Percentiles rank a stretch among this genome's conserved stretches.
Evolutionary conservation across 139 green algal species (phyloP).

Genomic region (Micractinium conductrix): DNA sequence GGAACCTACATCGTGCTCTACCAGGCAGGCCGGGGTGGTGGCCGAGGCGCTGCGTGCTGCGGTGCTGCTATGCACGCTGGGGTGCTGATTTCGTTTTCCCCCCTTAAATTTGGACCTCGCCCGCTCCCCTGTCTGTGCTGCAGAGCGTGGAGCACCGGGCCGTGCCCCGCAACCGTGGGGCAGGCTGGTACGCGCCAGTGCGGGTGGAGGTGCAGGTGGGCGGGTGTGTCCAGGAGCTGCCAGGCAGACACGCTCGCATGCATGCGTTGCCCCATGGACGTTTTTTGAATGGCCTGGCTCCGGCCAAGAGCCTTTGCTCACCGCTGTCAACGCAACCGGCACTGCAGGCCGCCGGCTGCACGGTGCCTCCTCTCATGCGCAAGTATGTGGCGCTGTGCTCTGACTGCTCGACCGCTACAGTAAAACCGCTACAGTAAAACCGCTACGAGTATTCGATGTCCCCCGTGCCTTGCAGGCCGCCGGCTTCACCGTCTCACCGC

Average conservation of each 20-base stretch:
- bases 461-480: slow-evolving; percentile 25
- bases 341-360: neutral
- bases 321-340: no score
- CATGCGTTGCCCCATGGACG: neutral
- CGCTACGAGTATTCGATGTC: no score
- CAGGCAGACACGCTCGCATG: neutral
- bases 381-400: no score
- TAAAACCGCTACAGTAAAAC: no score
- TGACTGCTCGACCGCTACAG: neutral
- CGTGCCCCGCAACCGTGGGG: neutral
- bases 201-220: slow-evolving; percentile 35
- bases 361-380: neutral
- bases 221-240: neutral
- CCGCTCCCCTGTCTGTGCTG: neutral
- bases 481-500: slow-evolving; percentile 57
- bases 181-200: slow-evolving; percentile 42
- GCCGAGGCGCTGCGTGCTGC: no score
- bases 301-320: no score
- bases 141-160: neutral
- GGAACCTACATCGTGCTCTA: slow-evolving; percentile 63
- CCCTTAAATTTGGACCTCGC: neutral
- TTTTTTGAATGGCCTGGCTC: neutral
- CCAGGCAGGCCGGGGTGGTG: no score
- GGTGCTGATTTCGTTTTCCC: neutral
- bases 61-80: no score